Evolutionary conservation across 768 basidiomycete genomes (phyloP), one percentile per base, ranked within the genome.

Genomic region (Phanerodontia chrysosporium): DNA sequence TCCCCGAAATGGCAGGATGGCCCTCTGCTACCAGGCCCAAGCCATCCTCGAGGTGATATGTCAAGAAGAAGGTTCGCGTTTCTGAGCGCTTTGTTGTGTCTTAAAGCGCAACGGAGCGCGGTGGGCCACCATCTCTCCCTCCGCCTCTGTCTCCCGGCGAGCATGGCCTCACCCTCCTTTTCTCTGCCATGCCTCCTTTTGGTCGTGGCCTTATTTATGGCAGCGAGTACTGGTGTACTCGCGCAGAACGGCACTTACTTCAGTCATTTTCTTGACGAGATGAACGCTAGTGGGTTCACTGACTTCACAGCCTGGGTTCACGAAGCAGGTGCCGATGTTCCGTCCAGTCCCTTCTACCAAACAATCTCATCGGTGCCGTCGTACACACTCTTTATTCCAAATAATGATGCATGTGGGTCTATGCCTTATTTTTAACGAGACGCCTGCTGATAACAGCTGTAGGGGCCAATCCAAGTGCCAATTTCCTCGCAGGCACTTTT

Each of bases 121-220:
- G 56, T 22, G 3, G 6, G n/a, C 6, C 21, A 36, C 22, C 28
- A 35, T 29, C 45, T 45, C 25, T 57, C 46, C 49, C 39, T 36
- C 57, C n/a, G 30, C 49, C 48, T 25, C 46, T 51, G 56, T 36
- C 57, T 58, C 57, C 57, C 45, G 57, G 57, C 35, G 57, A 58
- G 57, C 57, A 36, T 42, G 49, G 35, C 39, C 18, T 21, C 2
- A 5, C 32, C 36, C 42, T 58, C 49, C 30, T 36, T 49, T 46
- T 22, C n/a, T 30, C n/a, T 58, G 12, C 21, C 39, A 8, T 27
- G 36, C 7, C 28, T 56, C 8, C 27, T 48, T 5, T 46, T 29
- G 13, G 21, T n/a, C 16, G 4, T 39, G 52, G 27, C 28, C 21
- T 39, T 32, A 10, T 45, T 29, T 29, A 44, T 25, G 13, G 24